Conservation (phyloP, 1,139 yeast genomes). For the Pichia sp. region DNA sequence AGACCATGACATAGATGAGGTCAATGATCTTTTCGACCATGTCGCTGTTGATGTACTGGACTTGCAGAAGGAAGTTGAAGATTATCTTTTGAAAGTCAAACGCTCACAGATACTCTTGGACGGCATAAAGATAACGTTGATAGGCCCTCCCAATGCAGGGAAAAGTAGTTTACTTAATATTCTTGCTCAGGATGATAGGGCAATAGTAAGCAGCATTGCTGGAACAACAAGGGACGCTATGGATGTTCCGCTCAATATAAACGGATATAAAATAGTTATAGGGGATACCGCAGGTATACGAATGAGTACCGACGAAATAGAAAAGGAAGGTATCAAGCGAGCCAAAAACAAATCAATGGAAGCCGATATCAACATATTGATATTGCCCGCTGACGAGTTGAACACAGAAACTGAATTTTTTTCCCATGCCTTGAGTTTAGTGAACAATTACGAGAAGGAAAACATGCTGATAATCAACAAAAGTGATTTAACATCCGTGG, state of each 20-base stretch:
- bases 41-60: constrained; percentile 43
- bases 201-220: constrained; percentile 86
- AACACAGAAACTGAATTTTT: constrained; percentile 34
- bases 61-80: constrained; percentile 43
- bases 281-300: constrained; percentile 96
- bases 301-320: constrained; percentile 54
- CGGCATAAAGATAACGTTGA: constrained; percentile 68
- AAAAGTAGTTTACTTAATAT: constrained; percentile 79
- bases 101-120: constrained; percentile 61
- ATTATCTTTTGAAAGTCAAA: constrained; percentile 48
- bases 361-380: constrained; percentile 60
- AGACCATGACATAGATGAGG: constrained; percentile 74
- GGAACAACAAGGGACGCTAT: constrained; percentile 93
- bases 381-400: constrained; percentile 39
- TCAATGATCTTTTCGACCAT: constrained; percentile 41
- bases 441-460: constrained; percentile 16
- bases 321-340: constrained; percentile 74
- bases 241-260: constrained; percentile 74
- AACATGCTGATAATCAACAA: constrained; percentile 54
- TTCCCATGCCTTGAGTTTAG: constrained; percentile 34
- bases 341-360: constrained; percentile 56
- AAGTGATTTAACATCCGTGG: constrained; percentile 46
- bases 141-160: constrained; percentile 97
- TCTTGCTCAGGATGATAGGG: constrained; percentile 75
- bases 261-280: constrained; percentile 76